Evolutionary conservation across 2,329 filamentous ascomycete species (phyloP).

Genomic region (Aspergillus sojae): DNA sequence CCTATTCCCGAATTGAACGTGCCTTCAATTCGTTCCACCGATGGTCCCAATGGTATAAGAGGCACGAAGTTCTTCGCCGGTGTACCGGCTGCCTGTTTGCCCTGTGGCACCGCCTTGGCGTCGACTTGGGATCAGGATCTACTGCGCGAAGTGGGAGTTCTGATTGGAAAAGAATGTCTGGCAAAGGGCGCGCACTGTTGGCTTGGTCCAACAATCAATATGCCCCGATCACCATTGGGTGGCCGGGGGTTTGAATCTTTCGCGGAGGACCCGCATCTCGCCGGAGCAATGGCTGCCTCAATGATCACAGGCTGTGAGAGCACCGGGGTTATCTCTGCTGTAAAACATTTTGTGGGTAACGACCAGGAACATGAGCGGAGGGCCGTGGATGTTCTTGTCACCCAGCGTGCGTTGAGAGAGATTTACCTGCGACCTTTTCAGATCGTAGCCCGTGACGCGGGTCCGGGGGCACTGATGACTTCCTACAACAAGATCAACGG

Average conservation of each 20-base stretch:
- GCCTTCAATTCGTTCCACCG: slow-evolving; percentile 66
- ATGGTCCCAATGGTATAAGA: slow-evolving; percentile 71
- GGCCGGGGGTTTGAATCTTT: slow-evolving; percentile 33
- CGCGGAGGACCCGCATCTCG: slow-evolving; percentile 29
- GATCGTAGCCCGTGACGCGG: slow-evolving; percentile 55
- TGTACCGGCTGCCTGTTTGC: slow-evolving; percentile 61
- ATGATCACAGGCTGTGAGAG: slow-evolving; percentile 68
- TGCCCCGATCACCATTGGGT: slow-evolving; percentile 56
- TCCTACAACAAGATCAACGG: slow-evolving; percentile 57
- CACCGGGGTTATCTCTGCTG: slow-evolving; percentile 69
- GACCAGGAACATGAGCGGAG: slow-evolving; percentile 38
- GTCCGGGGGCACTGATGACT: slow-evolving; percentile 57
- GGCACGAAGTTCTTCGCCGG: slow-evolving; percentile 71
- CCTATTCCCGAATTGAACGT: slow-evolving; percentile 62
- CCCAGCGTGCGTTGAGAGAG: slow-evolving; percentile 56
- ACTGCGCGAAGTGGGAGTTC: slow-evolving; percentile 60
- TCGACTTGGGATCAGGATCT: slow-evolving; percentile 61
- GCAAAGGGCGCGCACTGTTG: slow-evolving; percentile 62
- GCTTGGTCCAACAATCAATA: slow-evolving; percentile 66
- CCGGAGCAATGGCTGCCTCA: slow-evolving; percentile 22
- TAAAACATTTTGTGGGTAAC: slow-evolving; percentile 60
- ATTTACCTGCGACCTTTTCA: slow-evolving; percentile 63
- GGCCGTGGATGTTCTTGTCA: slow-evolving; percentile 33
- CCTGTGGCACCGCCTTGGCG: slow-evolving; percentile 61
- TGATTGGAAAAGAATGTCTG: slow-evolving; percentile 68